phyloP scores from a whole-genome alignment of 2,329 filamentous ascomycete genomes.

The Fusarium sp. region DNA sequence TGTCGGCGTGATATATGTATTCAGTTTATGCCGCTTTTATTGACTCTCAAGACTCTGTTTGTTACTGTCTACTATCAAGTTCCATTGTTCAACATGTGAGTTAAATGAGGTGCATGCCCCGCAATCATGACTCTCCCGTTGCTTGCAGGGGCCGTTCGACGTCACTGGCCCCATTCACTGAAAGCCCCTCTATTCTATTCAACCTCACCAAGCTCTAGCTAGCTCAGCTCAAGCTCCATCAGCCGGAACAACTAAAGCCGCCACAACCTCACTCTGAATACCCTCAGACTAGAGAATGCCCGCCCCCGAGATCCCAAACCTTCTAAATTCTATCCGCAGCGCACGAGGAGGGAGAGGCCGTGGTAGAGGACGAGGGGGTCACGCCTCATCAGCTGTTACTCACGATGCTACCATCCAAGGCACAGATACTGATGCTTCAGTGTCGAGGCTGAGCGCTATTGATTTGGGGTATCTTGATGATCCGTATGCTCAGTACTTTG shows the following conservation, averaged over 20 bases:
- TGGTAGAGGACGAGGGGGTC: slow-evolving; percentile 47
- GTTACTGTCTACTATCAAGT: background rate
- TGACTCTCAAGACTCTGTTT: background rate
- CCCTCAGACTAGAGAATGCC: slow-evolving; percentile 62
- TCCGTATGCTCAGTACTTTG: slow-evolving; percentile 77
- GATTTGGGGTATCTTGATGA: slow-evolving; percentile 86
- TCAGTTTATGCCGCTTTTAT: background rate
- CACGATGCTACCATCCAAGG: slow-evolving; percentile 83
- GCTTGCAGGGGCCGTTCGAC: slow-evolving; percentile 14
- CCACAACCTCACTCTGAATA: background rate
- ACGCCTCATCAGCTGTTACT: slow-evolving; percentile 45
- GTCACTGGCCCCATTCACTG: slow-evolving; percentile 8
- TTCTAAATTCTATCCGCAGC: slow-evolving; percentile 63
- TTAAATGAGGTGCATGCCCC: slow-evolving; percentile 9
- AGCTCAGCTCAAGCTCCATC: background rate
- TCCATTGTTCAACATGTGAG: background rate
- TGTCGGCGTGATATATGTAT: background rate
- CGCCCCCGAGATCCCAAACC: slow-evolving; percentile 79
- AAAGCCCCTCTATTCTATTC: background rate
- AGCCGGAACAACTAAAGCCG: slow-evolving; percentile 5
- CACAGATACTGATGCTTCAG: slow-evolving; percentile 91
- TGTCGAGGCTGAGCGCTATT: slow-evolving; percentile 89
- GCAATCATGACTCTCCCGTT: slow-evolving; percentile 14
- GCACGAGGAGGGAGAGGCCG: slow-evolving; percentile 51
- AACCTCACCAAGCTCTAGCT: background rate